Percentiles rank a stretch among this genome's conserved stretches.
These are phyloP conservation scores for Gremmenia infestans DNA, from an alignment of 2,329 filamentous ascomycete genomes.

Conservation along the genomic window DNA sequence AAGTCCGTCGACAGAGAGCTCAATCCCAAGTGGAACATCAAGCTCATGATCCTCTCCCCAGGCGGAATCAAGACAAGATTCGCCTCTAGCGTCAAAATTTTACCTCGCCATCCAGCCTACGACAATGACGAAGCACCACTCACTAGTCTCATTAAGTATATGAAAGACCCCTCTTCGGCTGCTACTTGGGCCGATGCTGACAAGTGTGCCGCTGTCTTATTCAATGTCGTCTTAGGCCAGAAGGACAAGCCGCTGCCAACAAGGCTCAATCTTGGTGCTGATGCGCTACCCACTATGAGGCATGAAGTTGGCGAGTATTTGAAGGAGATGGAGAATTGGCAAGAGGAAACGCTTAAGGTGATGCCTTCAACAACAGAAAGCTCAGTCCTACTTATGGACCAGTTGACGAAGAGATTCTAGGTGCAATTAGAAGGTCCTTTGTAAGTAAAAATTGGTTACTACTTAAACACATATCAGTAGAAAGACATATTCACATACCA, in stretches of 20 bases:
- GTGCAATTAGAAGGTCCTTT: no score
- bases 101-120: slow-evolving; percentile 17
- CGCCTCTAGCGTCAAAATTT: slow-evolving; percentile 12
- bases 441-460: no score
- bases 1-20: slow-evolving; percentile 33
- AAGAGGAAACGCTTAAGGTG: slow-evolving; percentile 1
- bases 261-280: background rate
- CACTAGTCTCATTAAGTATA: background rate
- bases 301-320: background rate
- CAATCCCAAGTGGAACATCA: slow-evolving; percentile 33
- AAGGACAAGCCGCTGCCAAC: slow-evolving; percentile 10
- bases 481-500: no score
- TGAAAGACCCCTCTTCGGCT: background rate
- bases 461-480: no score
- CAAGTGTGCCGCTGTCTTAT: background rate
- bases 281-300: background rate
- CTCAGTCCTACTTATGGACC: no score
- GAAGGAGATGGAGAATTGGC: slow-evolving; percentile 2
- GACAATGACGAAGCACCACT: background rate
- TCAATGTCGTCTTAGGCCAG: background rate
- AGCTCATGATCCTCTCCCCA: slow-evolving; percentile 35
- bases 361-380: background rate
- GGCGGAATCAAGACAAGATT: slow-evolving; percentile 38
- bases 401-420: no score
- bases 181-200: background rate